Evolutionary conservation across 2,329 filamentous ascomycete genomes (phyloP), one percentile per base, ranked within the genome.

Genomic region (Sclerotinia glacialis): DNA sequence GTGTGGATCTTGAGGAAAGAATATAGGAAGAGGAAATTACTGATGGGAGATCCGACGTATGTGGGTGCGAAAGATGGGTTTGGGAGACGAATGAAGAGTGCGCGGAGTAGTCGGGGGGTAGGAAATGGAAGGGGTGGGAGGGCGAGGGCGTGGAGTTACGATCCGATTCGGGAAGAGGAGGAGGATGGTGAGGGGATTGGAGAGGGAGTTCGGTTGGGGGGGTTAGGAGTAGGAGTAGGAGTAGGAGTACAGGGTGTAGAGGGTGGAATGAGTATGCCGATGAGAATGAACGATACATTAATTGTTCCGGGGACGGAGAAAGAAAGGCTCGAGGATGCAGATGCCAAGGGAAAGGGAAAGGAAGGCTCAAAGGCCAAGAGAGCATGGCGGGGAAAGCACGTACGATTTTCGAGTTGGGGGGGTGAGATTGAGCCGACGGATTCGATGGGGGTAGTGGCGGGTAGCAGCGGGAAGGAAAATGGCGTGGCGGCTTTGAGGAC

Each of bases 1-100:
- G 64, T 63, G 5, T 63, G 55, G 49, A 62, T 62, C 21, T 14
- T 66, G 28, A 31, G 64, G 56, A 63, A 40, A 5, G 56, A 66
- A 63, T 66, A 66, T 8, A 31, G 34, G 28, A 61, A 66, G 47
- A 26, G 47, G 40, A 63, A 28, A 18, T 7, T 66, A n/a, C 26
- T 34, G 8, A 28, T 37, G 26, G 64, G 58, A 1, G 64, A 66
- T 23, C 58, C 58, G 31, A 40, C 37, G 18, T 61, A 46, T 40
- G 56, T 66, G 9, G 58, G 64, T 28, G 42, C 47, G 11, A 63
- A 66, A 21, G 58, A 63, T 61, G 64, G 58, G 11, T 65, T 65
- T 53, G 64, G 64, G 5, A 62, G 64, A 26, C 26, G 58, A 7
- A 66, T 66, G 64, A 66, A 47, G 47, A 66, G 64, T n/a, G 58